Conservation (phyloP, 768 basidiomycete genomes). For the Psilocybe cubensis region DNA sequence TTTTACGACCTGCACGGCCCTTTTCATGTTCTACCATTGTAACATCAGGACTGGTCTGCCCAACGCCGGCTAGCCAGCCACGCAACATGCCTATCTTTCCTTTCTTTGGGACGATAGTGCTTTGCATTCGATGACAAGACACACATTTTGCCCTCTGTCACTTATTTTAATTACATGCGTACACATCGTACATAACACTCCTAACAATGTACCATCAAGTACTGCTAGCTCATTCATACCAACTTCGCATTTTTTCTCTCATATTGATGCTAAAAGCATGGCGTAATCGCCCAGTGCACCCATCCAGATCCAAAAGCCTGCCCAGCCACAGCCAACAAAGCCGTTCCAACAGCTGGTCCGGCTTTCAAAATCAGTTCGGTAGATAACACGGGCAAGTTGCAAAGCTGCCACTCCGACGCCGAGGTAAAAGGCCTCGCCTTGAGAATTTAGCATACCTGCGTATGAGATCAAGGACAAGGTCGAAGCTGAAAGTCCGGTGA, state of each 20-base stretch:
- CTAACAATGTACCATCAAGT: not conserved
- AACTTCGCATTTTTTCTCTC: not conserved
- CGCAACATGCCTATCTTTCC: not conserved
- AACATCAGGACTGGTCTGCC: not conserved
- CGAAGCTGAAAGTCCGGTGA: conserved; percentile 72
- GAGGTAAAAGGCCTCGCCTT: conserved; percentile 78
- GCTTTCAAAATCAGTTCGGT: conserved; percentile 73
- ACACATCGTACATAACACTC: not conserved
- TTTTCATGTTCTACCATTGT: not conserved
- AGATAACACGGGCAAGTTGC: conserved; percentile 80
- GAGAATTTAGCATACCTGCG: conserved; percentile 80
- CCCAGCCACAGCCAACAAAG: conserved; percentile 87
- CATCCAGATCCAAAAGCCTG: conserved; percentile 87
- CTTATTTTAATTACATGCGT: not conserved
- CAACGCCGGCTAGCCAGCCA: not conserved
- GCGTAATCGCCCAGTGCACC: conserved; percentile 77
- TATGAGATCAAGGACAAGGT: conserved; percentile 75
- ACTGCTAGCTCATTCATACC: not conserved
- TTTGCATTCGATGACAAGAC: not conserved
- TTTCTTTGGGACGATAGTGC: not conserved
- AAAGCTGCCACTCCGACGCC: conserved; percentile 73
- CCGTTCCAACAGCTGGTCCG: conserved; percentile 88
- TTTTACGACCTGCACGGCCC: not conserved
- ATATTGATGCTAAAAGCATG: conserved; percentile 27
- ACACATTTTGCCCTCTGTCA: not conserved